These are phyloP conservation scores for Fusarium camptoceras DNA, from an alignment of 2,329 filamentous ascomycete species.

Conservation along the genomic window DNA sequence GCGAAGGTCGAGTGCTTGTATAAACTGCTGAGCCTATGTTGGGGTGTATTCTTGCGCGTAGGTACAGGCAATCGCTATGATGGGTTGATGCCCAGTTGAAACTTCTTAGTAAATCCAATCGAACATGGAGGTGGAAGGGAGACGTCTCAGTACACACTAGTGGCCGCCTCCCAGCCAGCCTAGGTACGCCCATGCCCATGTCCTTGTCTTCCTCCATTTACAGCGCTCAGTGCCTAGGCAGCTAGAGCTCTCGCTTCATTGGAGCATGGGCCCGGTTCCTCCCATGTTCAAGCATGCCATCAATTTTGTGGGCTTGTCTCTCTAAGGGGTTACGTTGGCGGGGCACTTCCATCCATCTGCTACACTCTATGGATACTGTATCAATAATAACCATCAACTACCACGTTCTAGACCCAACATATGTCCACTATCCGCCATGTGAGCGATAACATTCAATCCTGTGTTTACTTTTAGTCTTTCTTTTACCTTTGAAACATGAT, in stretches of 20 bases:
- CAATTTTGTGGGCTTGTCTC: not conserved
- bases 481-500: not conserved
- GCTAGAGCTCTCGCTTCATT: slow-evolving; percentile 14
- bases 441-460: slow-evolving; percentile 4
- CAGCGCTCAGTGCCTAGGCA: slow-evolving; percentile 36
- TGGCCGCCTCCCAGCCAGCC: slow-evolving; percentile 7
- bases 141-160: slow-evolving; percentile 28
- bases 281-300: slow-evolving; percentile 24
- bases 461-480: not conserved
- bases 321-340: slow-evolving; percentile 33
- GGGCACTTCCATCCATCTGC: slow-evolving; percentile 22
- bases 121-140: slow-evolving; percentile 35
- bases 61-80: slow-evolving; percentile 10
- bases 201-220: slow-evolving; percentile 15
- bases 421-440: slow-evolving; percentile 14
- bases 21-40: not conserved
- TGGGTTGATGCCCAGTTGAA: slow-evolving; percentile 28
- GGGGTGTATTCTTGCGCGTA: slow-evolving; percentile 7
- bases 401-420: slow-evolving; percentile 23
- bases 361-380: slow-evolving; percentile 1
- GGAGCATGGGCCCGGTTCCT: slow-evolving; percentile 24
- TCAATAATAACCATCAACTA: slow-evolving; percentile 11
- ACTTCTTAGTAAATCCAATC: slow-evolving; percentile 10
- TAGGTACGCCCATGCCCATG: slow-evolving; percentile 4
- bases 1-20: slow-evolving; percentile 26